Base-by-base conservation (phyloP, 495 filamentous ascomycete genomes). In the Hypoxylon crocopeplum region DNA sequence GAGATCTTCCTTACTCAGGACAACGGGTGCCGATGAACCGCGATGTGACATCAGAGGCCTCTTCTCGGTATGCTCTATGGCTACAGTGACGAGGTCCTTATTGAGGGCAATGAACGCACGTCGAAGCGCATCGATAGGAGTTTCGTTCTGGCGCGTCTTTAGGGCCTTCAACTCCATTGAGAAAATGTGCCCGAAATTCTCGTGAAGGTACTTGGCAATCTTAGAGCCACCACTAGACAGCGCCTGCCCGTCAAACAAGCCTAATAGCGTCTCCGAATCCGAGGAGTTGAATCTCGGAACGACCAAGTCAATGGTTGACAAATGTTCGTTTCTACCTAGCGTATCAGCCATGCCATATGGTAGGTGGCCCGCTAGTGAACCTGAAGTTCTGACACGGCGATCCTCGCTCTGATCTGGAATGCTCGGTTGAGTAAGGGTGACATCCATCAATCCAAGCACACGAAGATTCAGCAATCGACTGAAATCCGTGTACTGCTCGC, bases 341-440 rank as follows among this genome's bases (percentile, higher is more conserved):
- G 88, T 92, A 73, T 99, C 94, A 30, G 94, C 93, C 95, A 99
- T 97, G 36, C 94, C 94, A 69, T 98, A 99, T 2, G 90, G 85
- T 75, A 99, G 84, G 41, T 81, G 76, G 13, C 95, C 93, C 41
- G 94, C 91, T 27, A 93, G 72, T 1, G 93, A 96, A 19, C 92
- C 93, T n/a, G 95, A 95, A 13, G 94, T 97, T 60, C 94, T 83
- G 41, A 99, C 91, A 80, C 94, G 86, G 40, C 93, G 88, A 75
- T 99, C 95, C 67, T 97, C 93, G 32, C 85, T 94, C 68, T 97
- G 87, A 62, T 99, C 94, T 2, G 95, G 94, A 44, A 96, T 92
- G 27, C 87, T 95, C 5, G 91, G 90, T 48, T 93, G 91, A 13
- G 70, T 78, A 47, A 98, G 83, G 1, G 94, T 99, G 13, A 99